These are phyloP conservation scores for Fusarium musae DNA, from an alignment of 2,329 filamentous ascomycete genomes.

Conservation along the genomic window DNA sequence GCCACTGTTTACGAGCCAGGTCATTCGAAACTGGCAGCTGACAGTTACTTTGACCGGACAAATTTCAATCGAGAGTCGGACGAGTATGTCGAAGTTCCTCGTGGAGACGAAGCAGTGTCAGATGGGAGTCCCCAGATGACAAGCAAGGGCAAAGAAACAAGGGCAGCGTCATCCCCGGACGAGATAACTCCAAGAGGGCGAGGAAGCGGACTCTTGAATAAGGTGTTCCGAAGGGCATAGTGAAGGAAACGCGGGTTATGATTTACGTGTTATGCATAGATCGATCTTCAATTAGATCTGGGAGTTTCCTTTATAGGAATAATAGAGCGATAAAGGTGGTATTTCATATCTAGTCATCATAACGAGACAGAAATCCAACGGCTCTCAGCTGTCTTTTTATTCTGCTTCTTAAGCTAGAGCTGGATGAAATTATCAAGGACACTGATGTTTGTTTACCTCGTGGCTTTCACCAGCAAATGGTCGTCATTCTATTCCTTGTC, in stretches of 20 bases:
- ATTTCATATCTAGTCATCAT: neutral
- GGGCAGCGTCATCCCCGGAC: conserved; percentile 28
- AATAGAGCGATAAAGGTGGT: neutral
- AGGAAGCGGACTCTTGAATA: conserved; percentile 49
- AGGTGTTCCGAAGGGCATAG: conserved; percentile 50
- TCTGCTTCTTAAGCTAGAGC: neutral
- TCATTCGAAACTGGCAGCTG: conserved; percentile 47
- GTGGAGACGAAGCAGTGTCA: conserved; percentile 39
- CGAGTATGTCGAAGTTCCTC: conserved; percentile 51
- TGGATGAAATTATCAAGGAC: too few relatives aligned
- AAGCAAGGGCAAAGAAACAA: conserved; percentile 37
- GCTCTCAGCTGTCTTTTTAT: neutral
- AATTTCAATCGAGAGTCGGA: conserved; percentile 45
- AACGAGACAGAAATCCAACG: neutral
- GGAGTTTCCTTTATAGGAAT: conserved; percentile 2
- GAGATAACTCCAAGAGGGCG: conserved; percentile 42
- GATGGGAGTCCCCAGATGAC: conserved; percentile 30
- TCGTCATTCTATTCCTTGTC: neutral
- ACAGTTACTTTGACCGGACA: conserved; percentile 45
- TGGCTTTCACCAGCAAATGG: neutral
- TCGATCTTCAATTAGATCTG: neutral
- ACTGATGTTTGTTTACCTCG: neutral
- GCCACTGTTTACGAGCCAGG: conserved; percentile 41
- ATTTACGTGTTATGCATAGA: conserved; percentile 5
- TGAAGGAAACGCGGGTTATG: neutral